phyloP scores from a whole-genome alignment of 1,284 basidiomycete species.

The Ceraceosorus guamensis region DNA sequence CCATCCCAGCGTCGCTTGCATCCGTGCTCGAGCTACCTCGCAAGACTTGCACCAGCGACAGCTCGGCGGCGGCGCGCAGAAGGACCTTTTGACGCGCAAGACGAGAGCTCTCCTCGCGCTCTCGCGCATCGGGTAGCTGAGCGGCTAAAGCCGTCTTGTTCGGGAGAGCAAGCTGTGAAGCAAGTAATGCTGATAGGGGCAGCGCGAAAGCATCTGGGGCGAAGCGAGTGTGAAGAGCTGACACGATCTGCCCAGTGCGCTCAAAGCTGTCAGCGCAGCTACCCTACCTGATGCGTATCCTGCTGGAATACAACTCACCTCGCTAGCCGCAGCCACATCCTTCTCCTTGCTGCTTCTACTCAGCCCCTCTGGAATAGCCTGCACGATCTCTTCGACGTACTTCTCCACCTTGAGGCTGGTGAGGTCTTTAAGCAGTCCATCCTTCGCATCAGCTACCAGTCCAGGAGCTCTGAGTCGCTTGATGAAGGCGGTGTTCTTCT shows the following conservation, averaged over 20 bases:
- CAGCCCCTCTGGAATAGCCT: slow-evolving; percentile 78
- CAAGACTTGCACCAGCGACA: slow-evolving; percentile 72
- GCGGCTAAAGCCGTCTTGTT: slow-evolving; percentile 55
- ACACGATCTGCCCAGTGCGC: slow-evolving; percentile 63
- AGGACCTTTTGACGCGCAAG: slow-evolving; percentile 75
- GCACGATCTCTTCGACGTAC: slow-evolving; percentile 89
- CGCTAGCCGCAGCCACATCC: slow-evolving; percentile 83
- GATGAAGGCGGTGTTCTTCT: slow-evolving; percentile 45
- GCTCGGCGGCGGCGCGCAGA: slow-evolving; percentile 76
- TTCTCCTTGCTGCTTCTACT: slow-evolving; percentile 75
- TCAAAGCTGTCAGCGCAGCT: background rate
- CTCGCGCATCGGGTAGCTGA: slow-evolving; percentile 69
- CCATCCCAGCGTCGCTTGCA: slow-evolving; percentile 35
- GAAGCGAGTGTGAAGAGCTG: slow-evolving; percentile 80
- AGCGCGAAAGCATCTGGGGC: slow-evolving; percentile 66
- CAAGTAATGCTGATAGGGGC: slow-evolving; percentile 61
- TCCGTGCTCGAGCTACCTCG: slow-evolving; percentile 9
- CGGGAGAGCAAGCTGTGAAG: slow-evolving; percentile 55
- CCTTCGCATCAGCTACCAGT: slow-evolving; percentile 49
- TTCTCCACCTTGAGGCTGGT: slow-evolving; percentile 83
- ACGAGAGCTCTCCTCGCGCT: slow-evolving; percentile 81
- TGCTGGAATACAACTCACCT: slow-evolving; percentile 56
- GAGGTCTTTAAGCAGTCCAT: slow-evolving; percentile 61
- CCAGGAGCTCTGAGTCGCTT: slow-evolving; percentile 34
- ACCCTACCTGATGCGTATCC: background rate